Conservation (phyloP, 2,329 filamentous ascomycete species). For the Aspergillus fischeri region DNA sequence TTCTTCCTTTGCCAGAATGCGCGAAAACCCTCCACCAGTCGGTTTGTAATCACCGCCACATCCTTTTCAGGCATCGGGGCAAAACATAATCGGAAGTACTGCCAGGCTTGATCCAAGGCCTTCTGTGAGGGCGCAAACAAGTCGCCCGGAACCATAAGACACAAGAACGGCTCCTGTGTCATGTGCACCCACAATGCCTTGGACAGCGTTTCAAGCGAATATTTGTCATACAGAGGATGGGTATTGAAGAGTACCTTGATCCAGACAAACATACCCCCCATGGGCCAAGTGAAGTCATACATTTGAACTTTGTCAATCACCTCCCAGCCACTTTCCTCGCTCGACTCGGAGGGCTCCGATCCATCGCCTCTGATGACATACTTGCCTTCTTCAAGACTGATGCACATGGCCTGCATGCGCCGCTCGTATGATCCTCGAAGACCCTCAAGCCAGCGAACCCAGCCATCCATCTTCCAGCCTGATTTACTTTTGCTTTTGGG, state of each 20-base stretch:
- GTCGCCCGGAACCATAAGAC: conserved; percentile 65
- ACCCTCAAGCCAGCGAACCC: conserved; percentile 86
- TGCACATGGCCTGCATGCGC: conserved; percentile 77
- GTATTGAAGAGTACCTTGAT: conserved; percentile 65
- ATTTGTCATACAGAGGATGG: conserved; percentile 63
- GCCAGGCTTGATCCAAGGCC: conserved; percentile 60
- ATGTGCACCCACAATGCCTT: conserved; percentile 68
- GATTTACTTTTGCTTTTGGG: conserved; percentile 47
- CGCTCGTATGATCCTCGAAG: conserved; percentile 79
- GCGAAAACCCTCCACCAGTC: conserved; percentile 65
- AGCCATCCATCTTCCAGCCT: conserved; percentile 77
- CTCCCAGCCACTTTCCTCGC: conserved; percentile 61
- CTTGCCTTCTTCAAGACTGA: conserved; percentile 64
- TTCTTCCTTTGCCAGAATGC: conserved; percentile 75
- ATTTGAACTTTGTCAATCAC: conserved; percentile 70
- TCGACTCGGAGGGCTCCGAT: conserved; percentile 26
- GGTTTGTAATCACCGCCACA: conserved; percentile 57
- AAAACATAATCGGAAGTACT: conserved; percentile 76
- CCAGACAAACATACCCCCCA: conserved; percentile 93
- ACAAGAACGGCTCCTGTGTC: conserved; percentile 64
- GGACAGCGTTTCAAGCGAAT: conserved; percentile 55
- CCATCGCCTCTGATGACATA: conserved; percentile 57
- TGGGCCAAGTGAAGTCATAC: conserved; percentile 73
- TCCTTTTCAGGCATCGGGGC: conserved; percentile 73
- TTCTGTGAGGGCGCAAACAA: conserved; percentile 68